Evolutionary conservation across 2,329 filamentous ascomycete species (phyloP).

Genomic region (Sphaerulina musiva): DNA sequence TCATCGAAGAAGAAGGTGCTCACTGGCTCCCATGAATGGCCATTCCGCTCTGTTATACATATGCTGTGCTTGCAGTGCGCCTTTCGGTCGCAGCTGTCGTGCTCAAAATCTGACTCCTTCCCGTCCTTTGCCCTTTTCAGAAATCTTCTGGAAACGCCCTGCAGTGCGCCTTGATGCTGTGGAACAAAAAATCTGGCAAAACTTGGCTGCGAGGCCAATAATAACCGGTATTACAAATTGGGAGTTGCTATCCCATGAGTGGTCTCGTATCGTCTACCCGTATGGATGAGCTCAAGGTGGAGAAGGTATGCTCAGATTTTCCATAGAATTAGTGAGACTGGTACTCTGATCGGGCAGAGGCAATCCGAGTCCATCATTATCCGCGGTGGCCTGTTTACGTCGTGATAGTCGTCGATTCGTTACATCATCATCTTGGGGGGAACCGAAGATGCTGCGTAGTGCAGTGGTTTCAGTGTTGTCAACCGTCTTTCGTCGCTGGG

Average conservation of each 20-base stretch:
- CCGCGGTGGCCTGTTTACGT: conserved; percentile 24
- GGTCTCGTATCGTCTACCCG: not conserved
- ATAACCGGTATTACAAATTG: conserved; percentile 1
- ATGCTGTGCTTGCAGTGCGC: conserved; percentile 11
- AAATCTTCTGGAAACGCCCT: conserved; percentile 13
- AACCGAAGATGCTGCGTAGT: conserved; percentile 32
- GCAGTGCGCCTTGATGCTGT: conserved; percentile 16
- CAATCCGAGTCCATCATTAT: conserved; percentile 25
- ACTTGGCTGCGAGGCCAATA: not conserved
- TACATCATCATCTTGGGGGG: conserved; percentile 21
- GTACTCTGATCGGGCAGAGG: conserved; percentile 9
- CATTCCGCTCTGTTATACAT: conserved; percentile 20
- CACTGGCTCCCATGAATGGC: conserved; percentile 1
- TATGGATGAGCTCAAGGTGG: conserved; percentile 5
- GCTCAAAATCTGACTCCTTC: conserved; percentile 2
- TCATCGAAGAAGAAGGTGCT: conserved; percentile 1
- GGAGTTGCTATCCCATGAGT: not conserved
- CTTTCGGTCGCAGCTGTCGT: conserved; percentile 11
- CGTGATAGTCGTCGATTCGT: conserved; percentile 20
- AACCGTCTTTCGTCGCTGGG: conserved; percentile 24
- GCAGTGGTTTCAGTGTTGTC: conserved; percentile 22
- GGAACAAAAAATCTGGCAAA: conserved; percentile 6
- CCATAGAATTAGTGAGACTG: conserved; percentile 16
- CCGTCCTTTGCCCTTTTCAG: conserved; percentile 13
- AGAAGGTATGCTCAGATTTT: conserved; percentile 15